A percentile compares a stretch with the other conserved stretches of the same genome.
phyloP scores from a whole-genome alignment of 2,329 filamentous ascomycete species.

The Ceratocystis destructans region DNA sequence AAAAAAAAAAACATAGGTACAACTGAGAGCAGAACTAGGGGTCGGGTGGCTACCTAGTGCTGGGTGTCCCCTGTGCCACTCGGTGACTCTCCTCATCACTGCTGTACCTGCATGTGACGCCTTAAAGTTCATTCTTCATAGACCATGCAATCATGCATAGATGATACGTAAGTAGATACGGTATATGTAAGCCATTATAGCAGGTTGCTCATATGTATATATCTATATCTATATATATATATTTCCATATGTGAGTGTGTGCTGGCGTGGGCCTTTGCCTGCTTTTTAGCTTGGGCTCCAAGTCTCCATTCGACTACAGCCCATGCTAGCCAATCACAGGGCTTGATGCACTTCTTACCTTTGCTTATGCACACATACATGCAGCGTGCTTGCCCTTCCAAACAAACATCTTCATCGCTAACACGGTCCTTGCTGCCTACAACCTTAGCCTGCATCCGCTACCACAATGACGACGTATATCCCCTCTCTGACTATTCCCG shows the following conservation, averaged over 20 bases:
- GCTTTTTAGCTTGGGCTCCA: neutral
- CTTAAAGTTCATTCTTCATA: neutral
- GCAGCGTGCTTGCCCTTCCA: too few relatives aligned
- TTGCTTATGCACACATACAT: too few relatives aligned
- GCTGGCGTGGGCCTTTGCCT: neutral
- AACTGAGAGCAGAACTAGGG: too few relatives aligned
- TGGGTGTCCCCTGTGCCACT: neutral
- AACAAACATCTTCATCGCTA: neutral
- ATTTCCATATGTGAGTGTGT: neutral
- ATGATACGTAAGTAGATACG: too few relatives aligned
- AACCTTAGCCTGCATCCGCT: neutral
- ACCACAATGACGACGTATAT: constrained; percentile 63
- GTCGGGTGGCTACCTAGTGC: too few relatives aligned
- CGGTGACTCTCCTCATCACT: neutral
- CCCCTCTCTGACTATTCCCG: constrained; percentile 61
- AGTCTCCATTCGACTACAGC: neutral
- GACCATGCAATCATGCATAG: too few relatives aligned
- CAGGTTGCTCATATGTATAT: neutral
- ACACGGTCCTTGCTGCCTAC: neutral
- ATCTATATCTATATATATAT: neutral
- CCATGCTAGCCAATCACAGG: neutral
- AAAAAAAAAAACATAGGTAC: too few relatives aligned
- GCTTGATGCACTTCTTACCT: neutral
- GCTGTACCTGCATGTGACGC: neutral
- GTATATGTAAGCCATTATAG: too few relatives aligned